Percentiles rank a stretch among this genome's conserved stretches.
Conservation (phyloP, 495 filamentous ascomycete species). For the Neurospora hispaniola region DNA sequence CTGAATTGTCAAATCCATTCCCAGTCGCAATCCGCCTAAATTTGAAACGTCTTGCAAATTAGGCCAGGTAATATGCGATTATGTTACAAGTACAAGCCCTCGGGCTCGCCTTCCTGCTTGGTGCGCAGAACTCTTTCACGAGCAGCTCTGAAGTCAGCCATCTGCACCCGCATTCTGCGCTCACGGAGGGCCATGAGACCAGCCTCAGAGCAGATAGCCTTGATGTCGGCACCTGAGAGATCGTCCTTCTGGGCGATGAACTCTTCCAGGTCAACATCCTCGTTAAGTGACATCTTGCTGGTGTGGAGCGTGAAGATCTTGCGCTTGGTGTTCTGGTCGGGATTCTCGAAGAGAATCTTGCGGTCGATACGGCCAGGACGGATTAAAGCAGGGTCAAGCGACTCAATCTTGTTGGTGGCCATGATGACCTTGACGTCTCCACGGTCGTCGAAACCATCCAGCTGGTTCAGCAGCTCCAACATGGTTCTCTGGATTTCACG, state of each 20-base stretch:
- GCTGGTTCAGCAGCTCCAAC: constrained; percentile 95
- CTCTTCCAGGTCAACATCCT: constrained; percentile 94
- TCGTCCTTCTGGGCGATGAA: constrained; percentile 99
- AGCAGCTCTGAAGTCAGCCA: constrained; percentile 92
- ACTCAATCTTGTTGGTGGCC: constrained; percentile 99
- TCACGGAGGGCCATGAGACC: constrained; percentile 92
- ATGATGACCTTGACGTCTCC: constrained; percentile 99
- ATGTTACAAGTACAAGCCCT: constrained; percentile 92
- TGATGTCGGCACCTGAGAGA: constrained; percentile 94
- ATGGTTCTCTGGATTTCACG: constrained; percentile 97
- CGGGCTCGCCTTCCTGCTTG: constrained; percentile 96
- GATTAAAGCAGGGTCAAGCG: constrained; percentile 90
- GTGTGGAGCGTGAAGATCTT: constrained; percentile 99
- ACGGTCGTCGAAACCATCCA: constrained; percentile 97
- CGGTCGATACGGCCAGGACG: constrained; percentile 96
- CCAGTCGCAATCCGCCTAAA: background rate
- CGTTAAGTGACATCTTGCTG: constrained; percentile 93
- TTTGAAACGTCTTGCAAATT: background rate
- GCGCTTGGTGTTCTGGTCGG: constrained; percentile 97
- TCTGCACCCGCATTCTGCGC: constrained; percentile 94
- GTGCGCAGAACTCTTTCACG: constrained; percentile 95
- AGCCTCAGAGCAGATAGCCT: constrained; percentile 96
- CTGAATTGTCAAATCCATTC: background rate
- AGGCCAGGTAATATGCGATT: constrained; percentile 6
- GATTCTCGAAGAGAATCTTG: constrained; percentile 98